Base-by-base conservation (phyloP, 345 rosid genomes). In the Bruguiera parviflora region DNA sequence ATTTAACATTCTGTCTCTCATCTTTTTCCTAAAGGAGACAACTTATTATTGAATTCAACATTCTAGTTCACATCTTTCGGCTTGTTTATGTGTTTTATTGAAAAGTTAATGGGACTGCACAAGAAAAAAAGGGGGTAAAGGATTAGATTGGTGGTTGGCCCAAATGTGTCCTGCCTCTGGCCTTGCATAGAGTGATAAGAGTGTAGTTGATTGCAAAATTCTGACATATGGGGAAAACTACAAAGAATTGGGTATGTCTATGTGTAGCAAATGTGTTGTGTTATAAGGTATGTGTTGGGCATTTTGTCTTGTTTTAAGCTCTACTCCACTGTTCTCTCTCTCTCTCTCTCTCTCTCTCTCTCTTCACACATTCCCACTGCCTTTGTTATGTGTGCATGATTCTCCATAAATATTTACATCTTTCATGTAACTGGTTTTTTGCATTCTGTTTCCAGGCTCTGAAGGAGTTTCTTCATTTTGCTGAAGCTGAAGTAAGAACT, bases 401-500 rank as follows among this genome's bases (percentile, higher is more conserved):
- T 53, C 10, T 51, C 22, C 63, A 15, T 47, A 8, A 56, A 53
- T 46, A 58, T 37, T 10, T 32, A 39, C 19, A 6, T 13, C 21
- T 33, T 46, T 58, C 21, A 22, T 53, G 2, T 32, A 66, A 65
- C 33, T 51, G 31, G 35, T 64, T 27, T 27, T 19, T 29, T 61
- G n/a, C 27, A 46, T 69, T 71, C 53, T 65, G 52, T 58, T 66
- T 67, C 49, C 82, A 89, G 96, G 81, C 27, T 63, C 73, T 89
- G 57, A 94, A 88, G 83, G 93, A 84, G 79, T 91, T 91, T 80
- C 91, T 94, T 71, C 67, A 68, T 69, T 76, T 71, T 80, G 96
- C 97, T 65, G 96, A 94, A 83, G 89, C 88, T 53, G 93, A 89
- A 87, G 96, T 88, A 47, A 83, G 95, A 69, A 81, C 87, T 35